Evolutionary conservation across 805 yeast genomes (phyloP).

Genomic region (Yamadazyma endophytica): DNA sequence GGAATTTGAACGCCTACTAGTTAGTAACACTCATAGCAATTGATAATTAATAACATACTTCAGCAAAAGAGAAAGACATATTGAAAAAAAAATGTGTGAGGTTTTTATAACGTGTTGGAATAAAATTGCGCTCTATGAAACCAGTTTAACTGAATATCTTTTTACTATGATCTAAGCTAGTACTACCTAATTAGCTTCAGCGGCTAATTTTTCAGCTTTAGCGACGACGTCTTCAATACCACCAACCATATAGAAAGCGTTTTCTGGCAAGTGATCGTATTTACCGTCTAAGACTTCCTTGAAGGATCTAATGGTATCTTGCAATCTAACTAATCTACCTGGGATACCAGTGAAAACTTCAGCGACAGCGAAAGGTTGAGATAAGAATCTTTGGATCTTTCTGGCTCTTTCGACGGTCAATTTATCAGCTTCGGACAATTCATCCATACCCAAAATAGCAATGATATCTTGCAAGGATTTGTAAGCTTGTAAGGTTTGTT

Average conservation of each 20-base stretch:
- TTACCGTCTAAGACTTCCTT: conserved; percentile 97
- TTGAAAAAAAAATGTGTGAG: background rate
- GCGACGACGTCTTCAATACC: conserved; percentile 98
- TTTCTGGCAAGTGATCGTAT: conserved; percentile 98
- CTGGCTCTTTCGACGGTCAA: conserved; percentile 99
- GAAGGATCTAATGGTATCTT: conserved; percentile 93
- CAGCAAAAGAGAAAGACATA: conserved; percentile 8
- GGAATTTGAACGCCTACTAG: conserved; percentile 41
- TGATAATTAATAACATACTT: conserved; percentile 7
- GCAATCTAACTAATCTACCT: conserved; percentile 95
- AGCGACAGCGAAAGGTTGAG: conserved; percentile 99
- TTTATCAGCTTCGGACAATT: conserved; percentile 97
- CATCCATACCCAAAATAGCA: conserved; percentile 99
- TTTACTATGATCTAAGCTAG: too few species aligned
- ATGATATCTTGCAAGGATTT: conserved; percentile 99
- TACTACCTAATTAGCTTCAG: conserved; percentile 59
- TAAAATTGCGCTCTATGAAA: too few species aligned
- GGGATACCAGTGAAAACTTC: conserved; percentile 99
- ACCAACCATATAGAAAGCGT: conserved; percentile 99
- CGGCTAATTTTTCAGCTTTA: conserved; percentile 98
- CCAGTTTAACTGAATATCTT: too few species aligned
- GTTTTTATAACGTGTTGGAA: too few species aligned
- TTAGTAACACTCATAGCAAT: conserved; percentile 15
- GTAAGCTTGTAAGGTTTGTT: conserved; percentile 99
- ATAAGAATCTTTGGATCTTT: conserved; percentile 99